phyloP scores from a whole-genome alignment of 768 basidiomycete species.

The Sarcodon aspratus region DNA sequence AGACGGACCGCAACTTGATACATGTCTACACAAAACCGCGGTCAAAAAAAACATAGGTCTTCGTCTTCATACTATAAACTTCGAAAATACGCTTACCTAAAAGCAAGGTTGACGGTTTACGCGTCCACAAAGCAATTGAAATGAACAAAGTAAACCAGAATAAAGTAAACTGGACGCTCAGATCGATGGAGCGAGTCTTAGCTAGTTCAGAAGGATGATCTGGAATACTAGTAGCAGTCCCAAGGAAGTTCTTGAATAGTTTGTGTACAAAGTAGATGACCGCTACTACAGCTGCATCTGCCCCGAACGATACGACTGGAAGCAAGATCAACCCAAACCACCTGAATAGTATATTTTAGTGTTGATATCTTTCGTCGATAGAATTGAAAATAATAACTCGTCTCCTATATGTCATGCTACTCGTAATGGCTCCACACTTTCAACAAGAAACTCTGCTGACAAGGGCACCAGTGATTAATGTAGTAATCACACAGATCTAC shows the following conservation, averaged over 20 bases:
- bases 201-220: conserved; percentile 44
- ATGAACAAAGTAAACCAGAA: conserved; percentile 74
- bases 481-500: conserved; percentile 45
- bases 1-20: conserved; percentile 58
- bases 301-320: conserved; percentile 57
- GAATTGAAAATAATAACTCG: conserved; percentile 31
- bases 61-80: no score
- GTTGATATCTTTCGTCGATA: neutral
- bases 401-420: conserved; percentile 28
- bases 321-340: conserved; percentile 62
- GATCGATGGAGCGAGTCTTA: conserved; percentile 59
- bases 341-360: conserved; percentile 16
- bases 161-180: conserved; percentile 66
- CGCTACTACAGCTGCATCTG: conserved; percentile 49
- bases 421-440: conserved; percentile 47
- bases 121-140: conserved; percentile 55
- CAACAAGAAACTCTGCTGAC: conserved; percentile 67
- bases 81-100: conserved; percentile 37
- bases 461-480: conserved; percentile 40
- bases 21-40: conserved; percentile 31
- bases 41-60: no score
- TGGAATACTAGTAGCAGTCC: conserved; percentile 24
- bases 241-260: conserved; percentile 27
- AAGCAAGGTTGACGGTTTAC: conserved; percentile 47
- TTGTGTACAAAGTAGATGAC: conserved; percentile 26